Conservation (phyloP, 768 basidiomycete species). For the Suillus hirtellus region DNA sequence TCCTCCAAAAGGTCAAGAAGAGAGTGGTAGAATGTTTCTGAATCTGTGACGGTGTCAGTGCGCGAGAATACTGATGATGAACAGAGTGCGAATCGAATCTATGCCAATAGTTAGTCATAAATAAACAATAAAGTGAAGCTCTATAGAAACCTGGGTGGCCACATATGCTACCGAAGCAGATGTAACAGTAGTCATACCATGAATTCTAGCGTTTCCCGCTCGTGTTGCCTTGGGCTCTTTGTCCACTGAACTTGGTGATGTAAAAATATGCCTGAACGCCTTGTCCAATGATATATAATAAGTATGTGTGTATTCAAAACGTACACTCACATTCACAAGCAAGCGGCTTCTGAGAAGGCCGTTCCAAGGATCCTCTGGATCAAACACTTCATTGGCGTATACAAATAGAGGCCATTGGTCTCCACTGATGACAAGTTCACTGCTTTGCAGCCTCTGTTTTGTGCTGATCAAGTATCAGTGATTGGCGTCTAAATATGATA, state of each 20-base stretch:
- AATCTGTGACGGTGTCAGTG: constrained; percentile 24
- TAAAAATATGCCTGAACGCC: constrained; percentile 33
- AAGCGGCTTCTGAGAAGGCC: constrained; percentile 25
- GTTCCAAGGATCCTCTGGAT: constrained; percentile 28
- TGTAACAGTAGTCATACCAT: constrained; percentile 19
- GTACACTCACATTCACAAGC: constrained; percentile 21
- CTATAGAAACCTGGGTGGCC: constrained; percentile 19
- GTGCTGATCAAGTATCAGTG: neutral
- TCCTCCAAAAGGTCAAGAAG: constrained; percentile 24
- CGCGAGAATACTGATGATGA: constrained; percentile 20
- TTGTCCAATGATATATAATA: constrained; percentile 1
- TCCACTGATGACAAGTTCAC: constrained; percentile 18
- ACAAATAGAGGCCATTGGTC: constrained; percentile 30
- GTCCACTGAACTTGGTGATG: constrained; percentile 31
- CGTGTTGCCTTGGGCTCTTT: constrained; percentile 27
- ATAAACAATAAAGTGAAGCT: neutral
- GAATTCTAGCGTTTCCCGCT: constrained; percentile 23
- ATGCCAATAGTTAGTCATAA: constrained; percentile 1
- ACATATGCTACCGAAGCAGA: constrained; percentile 23
- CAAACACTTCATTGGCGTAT: constrained; percentile 19
- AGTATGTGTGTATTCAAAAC: constrained; percentile 9
- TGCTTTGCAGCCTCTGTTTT: constrained; percentile 13
- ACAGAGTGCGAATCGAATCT: constrained; percentile 22
- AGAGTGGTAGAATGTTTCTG: constrained; percentile 24
- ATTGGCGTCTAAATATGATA: neutral